Evolutionary conservation across 1,139 yeast species (phyloP), one percentile per base, ranked within the genome.

Genomic region (Candida glucosophila): DNA sequence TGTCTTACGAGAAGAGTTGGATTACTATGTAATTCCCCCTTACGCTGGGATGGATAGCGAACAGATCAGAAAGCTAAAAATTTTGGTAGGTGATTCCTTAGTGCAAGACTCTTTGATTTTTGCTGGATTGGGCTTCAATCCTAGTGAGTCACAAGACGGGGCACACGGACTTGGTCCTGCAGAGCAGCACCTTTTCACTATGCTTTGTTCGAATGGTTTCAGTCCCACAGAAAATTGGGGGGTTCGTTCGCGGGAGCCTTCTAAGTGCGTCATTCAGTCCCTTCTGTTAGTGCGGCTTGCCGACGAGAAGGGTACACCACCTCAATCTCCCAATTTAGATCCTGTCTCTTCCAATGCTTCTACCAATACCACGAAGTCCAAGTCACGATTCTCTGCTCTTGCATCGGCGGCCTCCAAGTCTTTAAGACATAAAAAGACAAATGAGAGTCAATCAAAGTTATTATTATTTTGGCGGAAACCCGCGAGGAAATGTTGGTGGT

Each of bases 401-500:
- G 70, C 71, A 12, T 54, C 46, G 20, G 49, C 52, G 33, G 70
- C 70, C 4, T 67, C 47, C 35, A 14, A 11, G 7, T 5, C 15
- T 12, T 13, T 23, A 10, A 58, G 65, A 32, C 52, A 52, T 17
- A 51, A 64, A 34, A 48, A 47, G 37, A 44, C 39, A 8, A 56
- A 57, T 23, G 9, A 14, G 17, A 58, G 52, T 37, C 65, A 62
- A 29, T 82, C 90, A 18, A 90, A 92, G 48, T 66, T 92, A 29
- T 64, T 92, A 20, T 61, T 92, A 31, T 92, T 92, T 49, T 92
- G 98, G 98, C 70, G 95, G 36, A 90, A 90, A 47, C 99, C 99
- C 0, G 99, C 99, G 1, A 69, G 98, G 45, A 92, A 92, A 49
- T 92, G 99, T 55, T 92, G 99, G 99, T 92, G 99, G 99, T 79